These are phyloP conservation scores for Candida freyschussii DNA, from an alignment of 1,139 yeast genomes.

Conservation along the genomic window DNA sequence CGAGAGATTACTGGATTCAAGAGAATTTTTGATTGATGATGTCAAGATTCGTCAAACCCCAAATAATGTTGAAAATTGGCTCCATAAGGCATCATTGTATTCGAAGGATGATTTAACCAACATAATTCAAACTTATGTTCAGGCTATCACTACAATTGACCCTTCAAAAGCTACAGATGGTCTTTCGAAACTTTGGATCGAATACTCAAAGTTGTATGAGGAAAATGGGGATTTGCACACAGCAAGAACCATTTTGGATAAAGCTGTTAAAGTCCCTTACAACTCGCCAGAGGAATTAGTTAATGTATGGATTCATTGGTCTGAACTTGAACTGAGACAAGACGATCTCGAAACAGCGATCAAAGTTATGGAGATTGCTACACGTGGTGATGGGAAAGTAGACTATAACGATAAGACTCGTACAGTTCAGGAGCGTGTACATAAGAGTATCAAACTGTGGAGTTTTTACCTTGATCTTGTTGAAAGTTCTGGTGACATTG, in stretches of 20 bases:
- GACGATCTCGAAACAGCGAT: constrained; percentile 51
- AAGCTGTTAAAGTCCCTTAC: constrained; percentile 70
- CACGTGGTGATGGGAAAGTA: constrained; percentile 28
- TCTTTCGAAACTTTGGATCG: constrained; percentile 60
- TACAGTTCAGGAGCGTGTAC: constrained; percentile 55
- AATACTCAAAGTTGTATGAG: constrained; percentile 64
- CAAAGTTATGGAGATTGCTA: constrained; percentile 46
- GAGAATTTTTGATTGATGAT: constrained; percentile 60
- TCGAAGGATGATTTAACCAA: constrained; percentile 33
- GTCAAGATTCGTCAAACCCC: constrained; percentile 59
- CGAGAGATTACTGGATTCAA: constrained; percentile 49
- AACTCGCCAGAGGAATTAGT: constrained; percentile 59
- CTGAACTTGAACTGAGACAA: constrained; percentile 53
- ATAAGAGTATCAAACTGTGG: constrained; percentile 67
- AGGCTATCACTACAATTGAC: constrained; percentile 63
- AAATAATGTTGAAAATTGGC: constrained; percentile 66
- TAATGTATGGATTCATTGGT: constrained; percentile 68
- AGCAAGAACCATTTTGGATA: constrained; percentile 59
- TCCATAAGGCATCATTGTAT: constrained; percentile 48
- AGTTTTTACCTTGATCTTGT: constrained; percentile 66
- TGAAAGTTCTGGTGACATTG: constrained; percentile 49
- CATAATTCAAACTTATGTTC: constrained; percentile 53
- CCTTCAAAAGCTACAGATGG: constrained; percentile 47
- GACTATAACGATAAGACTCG: constrained; percentile 28
- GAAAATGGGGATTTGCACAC: constrained; percentile 49